phyloP scores from a whole-genome alignment of 1,139 yeast species.

The Geotrichum aggregatum region DNA sequence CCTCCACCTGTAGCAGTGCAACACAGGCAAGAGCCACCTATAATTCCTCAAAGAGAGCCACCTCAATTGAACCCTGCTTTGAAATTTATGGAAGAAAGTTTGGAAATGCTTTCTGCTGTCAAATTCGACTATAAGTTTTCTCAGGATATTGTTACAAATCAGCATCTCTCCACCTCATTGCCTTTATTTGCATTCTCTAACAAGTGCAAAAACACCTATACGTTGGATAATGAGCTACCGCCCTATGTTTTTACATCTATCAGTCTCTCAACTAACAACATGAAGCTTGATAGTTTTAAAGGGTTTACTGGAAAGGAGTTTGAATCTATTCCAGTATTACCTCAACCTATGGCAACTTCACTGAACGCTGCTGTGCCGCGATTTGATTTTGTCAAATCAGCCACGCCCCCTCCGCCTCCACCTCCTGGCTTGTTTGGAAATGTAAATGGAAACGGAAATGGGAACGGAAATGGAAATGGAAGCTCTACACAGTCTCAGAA shows the following conservation, averaged over 20 bases:
- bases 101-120: conserved; percentile 32
- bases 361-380: conserved; percentile 1
- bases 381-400: conserved; percentile 12
- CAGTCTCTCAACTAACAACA: conserved; percentile 8
- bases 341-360: not conserved
- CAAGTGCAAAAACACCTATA: conserved; percentile 23
- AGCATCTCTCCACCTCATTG: not conserved
- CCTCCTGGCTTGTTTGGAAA: conserved; percentile 34
- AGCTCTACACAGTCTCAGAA: conserved; percentile 27
- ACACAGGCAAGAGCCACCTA: conserved; percentile 17
- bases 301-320: conserved; percentile 1
- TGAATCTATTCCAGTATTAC: not conserved
- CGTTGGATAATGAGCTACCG: conserved; percentile 24
- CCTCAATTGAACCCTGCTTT: conserved; percentile 34
- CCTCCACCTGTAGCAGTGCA: conserved; percentile 25
- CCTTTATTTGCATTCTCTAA: conserved; percentile 22
- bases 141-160: conserved; percentile 7
- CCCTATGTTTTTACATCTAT: conserved; percentile 28
- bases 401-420: conserved; percentile 29
- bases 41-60: conserved; percentile 28
- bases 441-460: conserved; percentile 25
- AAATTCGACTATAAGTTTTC: conserved; percentile 15
- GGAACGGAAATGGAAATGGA: conserved; percentile 8
- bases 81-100: conserved; percentile 36
- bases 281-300: not conserved